Base-by-base conservation (phyloP, 179 eudicot species). In the Drosera spatulata region DNA sequence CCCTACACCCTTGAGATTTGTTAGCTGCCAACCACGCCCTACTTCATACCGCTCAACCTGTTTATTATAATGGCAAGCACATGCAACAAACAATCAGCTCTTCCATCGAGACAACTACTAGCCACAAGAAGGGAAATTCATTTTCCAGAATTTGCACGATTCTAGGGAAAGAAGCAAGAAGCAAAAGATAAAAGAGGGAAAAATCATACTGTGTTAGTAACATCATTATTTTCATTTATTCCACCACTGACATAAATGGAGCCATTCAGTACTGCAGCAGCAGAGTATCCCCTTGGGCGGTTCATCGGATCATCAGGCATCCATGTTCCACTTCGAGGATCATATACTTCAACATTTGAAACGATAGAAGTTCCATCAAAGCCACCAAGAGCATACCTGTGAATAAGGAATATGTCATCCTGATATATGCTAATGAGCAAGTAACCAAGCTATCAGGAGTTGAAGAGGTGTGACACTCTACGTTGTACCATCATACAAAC, bases 321-420 rank as follows among this genome's bases (percentile, higher is more conserved):
- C 82, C 82, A 78, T 39, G 15, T 53, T 37, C 71, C 79, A 41
- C 12, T 14, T 14, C 82, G 75, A 66, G 82, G 82, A 50, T 78
- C 82, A 74, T 54, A 71, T 37, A 78, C 79, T 71, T 78, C 82
- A 45, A 74, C 79, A 58, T 62, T 78, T 13, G 70, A 49, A 46
- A 78, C 79, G 64, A 66, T 60, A 39, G 57, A 6, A 52, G 51
- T 65, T 60, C 79, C 82, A 66, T 74, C 71, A 54, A 55, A 78
- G 49, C 82, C 76, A 15, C 82, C 82, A 2, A 78, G 39, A 42
- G 82, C 82, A 60, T 74, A 78, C 66, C 82, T 78, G 66, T 52
- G 43, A 49, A 59, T 22, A 22, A 22, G 33, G 33, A 22, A 22
- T 22, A 22, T 22, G 33, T 22, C 33, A 22, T 22, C 33, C 33